Evolutionary conservation across 208 protist genomes (phyloP).

Genomic region (Naegleria gruberi): DNA sequence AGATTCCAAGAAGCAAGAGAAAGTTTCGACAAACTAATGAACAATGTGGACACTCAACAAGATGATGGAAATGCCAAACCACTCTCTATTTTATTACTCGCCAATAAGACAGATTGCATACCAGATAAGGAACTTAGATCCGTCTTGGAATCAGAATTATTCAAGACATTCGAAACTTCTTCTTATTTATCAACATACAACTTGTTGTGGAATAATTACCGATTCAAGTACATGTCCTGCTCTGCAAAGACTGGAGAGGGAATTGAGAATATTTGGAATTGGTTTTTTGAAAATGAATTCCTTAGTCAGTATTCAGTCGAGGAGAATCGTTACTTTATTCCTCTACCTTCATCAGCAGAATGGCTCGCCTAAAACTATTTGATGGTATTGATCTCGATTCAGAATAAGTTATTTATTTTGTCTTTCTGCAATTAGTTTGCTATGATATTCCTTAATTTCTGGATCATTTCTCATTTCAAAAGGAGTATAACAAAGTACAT

Average conservation of each 20-base stretch:
- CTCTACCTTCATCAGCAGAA: no score
- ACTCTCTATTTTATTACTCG: neutral
- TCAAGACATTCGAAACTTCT: neutral
- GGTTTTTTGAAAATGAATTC: no score
- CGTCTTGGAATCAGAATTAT: neutral
- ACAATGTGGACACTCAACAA: neutral
- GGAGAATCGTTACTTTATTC: no score
- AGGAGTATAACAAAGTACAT: no score
- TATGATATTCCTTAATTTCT: no score
- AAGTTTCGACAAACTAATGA: neutral
- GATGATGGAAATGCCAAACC: no score
- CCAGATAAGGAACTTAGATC: neutral
- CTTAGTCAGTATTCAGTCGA: no score
- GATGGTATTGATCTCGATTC: no score
- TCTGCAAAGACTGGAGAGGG: neutral
- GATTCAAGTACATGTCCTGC: neutral
- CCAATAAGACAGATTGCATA: neutral
- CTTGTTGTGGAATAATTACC: neutral
- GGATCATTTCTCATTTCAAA: no score
- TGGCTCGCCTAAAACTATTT: no score
- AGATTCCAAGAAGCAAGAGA: neutral
- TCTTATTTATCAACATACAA: neutral
- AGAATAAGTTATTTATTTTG: no score
- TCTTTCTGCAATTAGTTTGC: no score
- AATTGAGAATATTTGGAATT: neutral